Base-by-base conservation (phyloP, 495 filamentous ascomycete genomes). In the Penicillium riverlandense region DNA sequence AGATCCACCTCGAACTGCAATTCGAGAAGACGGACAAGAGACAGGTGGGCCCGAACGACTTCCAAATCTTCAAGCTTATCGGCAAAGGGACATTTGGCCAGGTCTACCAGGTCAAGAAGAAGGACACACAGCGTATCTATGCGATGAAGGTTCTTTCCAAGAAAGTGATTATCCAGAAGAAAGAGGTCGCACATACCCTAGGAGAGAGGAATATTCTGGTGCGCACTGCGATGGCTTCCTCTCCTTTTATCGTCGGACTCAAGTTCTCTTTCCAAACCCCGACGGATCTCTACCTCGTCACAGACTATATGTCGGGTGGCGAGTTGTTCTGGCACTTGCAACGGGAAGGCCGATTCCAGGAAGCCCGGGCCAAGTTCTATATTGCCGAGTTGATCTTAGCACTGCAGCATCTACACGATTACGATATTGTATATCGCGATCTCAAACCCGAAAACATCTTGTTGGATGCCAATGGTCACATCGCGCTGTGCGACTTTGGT, bases 151-250 rank as follows among this genome's bases (percentile, higher is more conserved):
- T 97, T 2, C 71, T 98, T 14, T 96, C 91, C 9, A 98, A 98
- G 76, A 98, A 97, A 72, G 92, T 98, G 40, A 97, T 98, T 44
- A 92, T 98, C 11, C 92, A 98, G 66, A 98, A 98, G 77, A 98
- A 98, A 66, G 92, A 98, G 66, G 88, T 98, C 35, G 88, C 90
- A 12, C 92, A 98, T 64, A 98, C 92, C 2, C 77, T 98, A 11
- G 92, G 92, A 44, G 94, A 98, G 67, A 82, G 92, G 29, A 98
- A 98, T 60, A 98, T 98, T 44, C 72, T 98, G 32, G 92, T 98
- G 16, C 83, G 92, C 39, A 98, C 92, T 11, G 94, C 92, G 30
- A 97, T 85, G 74, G 80, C 90, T 14, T 88, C 96, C 41, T 98
- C 92, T 10, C 90, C 91, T 0, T 98, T 98, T 62, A 98, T 98